These are phyloP conservation scores for Claviceps sp. DNA, from an alignment of 2,329 filamentous ascomycete species.

Conservation along the genomic window DNA sequence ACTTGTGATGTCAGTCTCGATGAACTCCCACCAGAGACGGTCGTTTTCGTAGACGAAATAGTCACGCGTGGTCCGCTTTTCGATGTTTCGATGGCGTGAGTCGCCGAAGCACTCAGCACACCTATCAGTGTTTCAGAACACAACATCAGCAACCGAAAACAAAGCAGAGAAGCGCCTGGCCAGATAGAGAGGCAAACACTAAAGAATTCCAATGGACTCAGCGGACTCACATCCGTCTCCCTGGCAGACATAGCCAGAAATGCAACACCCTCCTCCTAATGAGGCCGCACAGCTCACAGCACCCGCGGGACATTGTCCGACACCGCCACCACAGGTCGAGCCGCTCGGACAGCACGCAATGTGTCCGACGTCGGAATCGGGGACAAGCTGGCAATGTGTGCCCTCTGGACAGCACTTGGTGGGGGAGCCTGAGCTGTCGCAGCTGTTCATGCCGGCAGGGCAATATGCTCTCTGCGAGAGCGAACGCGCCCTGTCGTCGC, in stretches of 20 bases:
- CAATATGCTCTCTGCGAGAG: conserved; percentile 44
- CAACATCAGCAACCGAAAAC: too few species aligned
- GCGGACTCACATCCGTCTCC: conserved; percentile 53
- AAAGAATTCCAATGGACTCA: neutral
- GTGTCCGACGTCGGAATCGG: conserved; percentile 48
- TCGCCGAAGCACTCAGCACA: conserved; percentile 20
- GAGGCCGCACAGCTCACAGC: conserved; percentile 52
- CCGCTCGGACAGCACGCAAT: conserved; percentile 66
- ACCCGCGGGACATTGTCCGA: conserved; percentile 47
- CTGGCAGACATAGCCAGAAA: conserved; percentile 55
- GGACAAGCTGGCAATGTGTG: conserved; percentile 52
- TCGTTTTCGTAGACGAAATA: conserved; percentile 27
- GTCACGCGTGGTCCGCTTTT: conserved; percentile 14
- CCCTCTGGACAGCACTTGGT: conserved; percentile 60
- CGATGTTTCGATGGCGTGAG: conserved; percentile 9
- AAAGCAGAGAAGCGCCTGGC: neutral
- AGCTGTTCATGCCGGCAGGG: conserved; percentile 51
- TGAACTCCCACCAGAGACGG: conserved; percentile 9
- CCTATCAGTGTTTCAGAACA: conserved; percentile 10
- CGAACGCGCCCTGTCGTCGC: conserved; percentile 7
- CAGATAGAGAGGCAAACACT: too few species aligned
- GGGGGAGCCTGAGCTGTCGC: conserved; percentile 48
- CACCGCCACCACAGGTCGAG: conserved; percentile 45
- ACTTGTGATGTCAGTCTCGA: conserved; percentile 26
- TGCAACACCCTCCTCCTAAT: conserved; percentile 63